Conservation (phyloP, 306 rosid species). For the Dalbergia cochinchinensis region DNA sequence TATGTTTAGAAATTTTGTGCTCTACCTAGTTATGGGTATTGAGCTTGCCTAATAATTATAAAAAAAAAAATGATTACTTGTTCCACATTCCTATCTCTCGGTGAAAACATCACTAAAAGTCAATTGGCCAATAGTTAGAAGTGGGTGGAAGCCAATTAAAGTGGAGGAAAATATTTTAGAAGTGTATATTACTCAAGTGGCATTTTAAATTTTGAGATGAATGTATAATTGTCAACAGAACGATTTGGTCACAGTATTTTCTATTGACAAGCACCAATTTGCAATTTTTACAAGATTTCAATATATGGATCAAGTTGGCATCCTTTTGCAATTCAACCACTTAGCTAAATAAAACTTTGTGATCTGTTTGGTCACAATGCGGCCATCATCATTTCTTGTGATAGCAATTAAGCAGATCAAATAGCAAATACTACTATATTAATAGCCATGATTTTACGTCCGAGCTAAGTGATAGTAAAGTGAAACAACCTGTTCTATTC, state of each 20-base stretch:
- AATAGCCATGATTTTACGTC: constrained; percentile 38
- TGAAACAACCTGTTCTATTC: constrained; percentile 4
- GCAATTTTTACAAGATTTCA: constrained; percentile 3
- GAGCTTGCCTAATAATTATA: too few species aligned
- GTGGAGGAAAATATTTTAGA: constrained; percentile 1
- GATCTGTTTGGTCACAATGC: background rate
- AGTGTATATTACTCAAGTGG: background rate
- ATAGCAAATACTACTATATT: background rate
- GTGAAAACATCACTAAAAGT: background rate
- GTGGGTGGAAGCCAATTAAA: background rate
- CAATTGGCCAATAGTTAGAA: background rate
- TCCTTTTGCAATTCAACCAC: constrained; percentile 3
- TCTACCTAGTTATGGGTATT: too few species aligned
- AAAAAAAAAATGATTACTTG: too few species aligned
- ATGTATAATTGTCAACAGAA: background rate
- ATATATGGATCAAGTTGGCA: constrained; percentile 3
- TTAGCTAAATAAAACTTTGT: constrained; percentile 14
- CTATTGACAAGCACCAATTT: background rate
- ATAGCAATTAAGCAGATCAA: constrained; percentile 11
- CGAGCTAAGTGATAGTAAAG: constrained; percentile 9
- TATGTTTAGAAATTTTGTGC: too few species aligned
- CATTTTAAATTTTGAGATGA: background rate
- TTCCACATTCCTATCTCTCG: background rate
- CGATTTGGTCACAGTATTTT: background rate
- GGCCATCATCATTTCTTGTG: constrained; percentile 4